Percentiles rank a stretch among this genome's conserved stretches.
Conservation (phyloP, 257 asterid genomes). For the Rhazya stricta region DNA sequence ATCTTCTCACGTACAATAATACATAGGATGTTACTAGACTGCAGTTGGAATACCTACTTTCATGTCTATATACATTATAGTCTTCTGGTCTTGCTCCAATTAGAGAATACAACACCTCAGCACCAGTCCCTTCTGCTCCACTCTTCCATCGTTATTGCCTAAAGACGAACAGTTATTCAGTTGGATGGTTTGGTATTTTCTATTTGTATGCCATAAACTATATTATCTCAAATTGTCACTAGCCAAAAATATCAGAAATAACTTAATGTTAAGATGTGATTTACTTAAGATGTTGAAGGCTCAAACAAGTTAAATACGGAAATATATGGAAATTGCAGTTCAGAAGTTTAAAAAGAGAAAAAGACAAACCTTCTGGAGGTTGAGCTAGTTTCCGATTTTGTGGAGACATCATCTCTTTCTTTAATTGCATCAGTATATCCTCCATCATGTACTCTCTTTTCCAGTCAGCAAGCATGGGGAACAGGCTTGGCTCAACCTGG, state of each 20-base stretch:
- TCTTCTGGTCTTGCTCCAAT: conserved; percentile 16
- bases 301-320: not conserved
- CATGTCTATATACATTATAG: conserved; percentile 23
- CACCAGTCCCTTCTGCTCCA: conserved; percentile 67
- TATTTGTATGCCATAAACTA: not conserved
- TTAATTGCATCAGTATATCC: conserved; percentile 63
- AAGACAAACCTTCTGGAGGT: conserved; percentile 57
- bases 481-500: conserved; percentile 67
- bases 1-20: not conserved
- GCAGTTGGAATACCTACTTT: conserved; percentile 7
- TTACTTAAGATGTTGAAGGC: not conserved
- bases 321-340: not conserved
- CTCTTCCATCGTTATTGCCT: conserved; percentile 72
- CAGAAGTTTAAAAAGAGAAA: not conserved
- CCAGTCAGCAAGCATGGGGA: conserved; percentile 81
- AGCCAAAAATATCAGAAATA: not conserved
- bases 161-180: not conserved
- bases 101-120: conserved; percentile 69
- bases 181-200: not conserved
- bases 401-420: conserved; percentile 78
- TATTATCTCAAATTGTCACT: not conserved
- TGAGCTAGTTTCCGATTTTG: conserved; percentile 77
- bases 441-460: conserved; percentile 82
- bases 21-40: not conserved
- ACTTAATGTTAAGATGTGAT: not conserved